A percentile compares a stretch with the other conserved stretches of the same genome.
Evolutionary conservation across 2,329 filamentous ascomycete species (phyloP).

Genomic region (Cladobotryum protrusum): DNA sequence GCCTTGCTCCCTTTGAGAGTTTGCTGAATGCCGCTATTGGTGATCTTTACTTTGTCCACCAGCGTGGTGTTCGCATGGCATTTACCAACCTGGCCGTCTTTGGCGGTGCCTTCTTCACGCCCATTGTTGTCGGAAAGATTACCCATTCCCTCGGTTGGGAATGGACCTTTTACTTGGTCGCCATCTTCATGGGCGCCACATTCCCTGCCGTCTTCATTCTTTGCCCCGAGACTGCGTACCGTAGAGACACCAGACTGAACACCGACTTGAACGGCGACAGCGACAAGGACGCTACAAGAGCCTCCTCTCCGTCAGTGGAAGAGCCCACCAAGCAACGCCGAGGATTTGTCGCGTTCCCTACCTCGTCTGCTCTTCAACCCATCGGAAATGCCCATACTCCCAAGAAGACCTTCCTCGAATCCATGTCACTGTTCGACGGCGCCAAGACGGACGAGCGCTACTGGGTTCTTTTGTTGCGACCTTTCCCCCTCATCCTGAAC

Average conservation of each 20-base stretch:
- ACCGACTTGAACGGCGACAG: slow-evolving; percentile 52
- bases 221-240: slow-evolving; percentile 79
- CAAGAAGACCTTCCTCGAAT: slow-evolving; percentile 54
- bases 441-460: slow-evolving; percentile 75
- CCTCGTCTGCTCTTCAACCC: slow-evolving; percentile 27
- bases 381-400: slow-evolving; percentile 32
- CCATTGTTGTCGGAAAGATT: slow-evolving; percentile 86
- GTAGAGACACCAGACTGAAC: slow-evolving; percentile 60
- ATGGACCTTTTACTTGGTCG: slow-evolving; percentile 84
- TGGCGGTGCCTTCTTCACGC: slow-evolving; percentile 59
- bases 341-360: slow-evolving; percentile 28
- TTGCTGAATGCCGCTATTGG: slow-evolving; percentile 84
- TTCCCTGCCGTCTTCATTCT: slow-evolving; percentile 69
- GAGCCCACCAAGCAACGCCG: slow-evolving; percentile 4
- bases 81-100: slow-evolving; percentile 57
- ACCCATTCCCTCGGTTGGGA: slow-evolving; percentile 69
- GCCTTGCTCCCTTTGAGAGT: slow-evolving; percentile 81
- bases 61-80: slow-evolving; percentile 82
- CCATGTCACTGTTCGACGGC: slow-evolving; percentile 68
- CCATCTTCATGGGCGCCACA: slow-evolving; percentile 70
- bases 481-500: slow-evolving; percentile 76
- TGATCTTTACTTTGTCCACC: slow-evolving; percentile 83
- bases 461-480: slow-evolving; percentile 58
- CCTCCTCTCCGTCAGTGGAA: slow-evolving; percentile 1
- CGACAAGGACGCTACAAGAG: slow-evolving; percentile 3